A percentile compares a stretch with the other conserved stretches of the same genome.
phyloP scores from a whole-genome alignment of 495 filamentous ascomycete genomes.

The Aspergillus ostianus region DNA sequence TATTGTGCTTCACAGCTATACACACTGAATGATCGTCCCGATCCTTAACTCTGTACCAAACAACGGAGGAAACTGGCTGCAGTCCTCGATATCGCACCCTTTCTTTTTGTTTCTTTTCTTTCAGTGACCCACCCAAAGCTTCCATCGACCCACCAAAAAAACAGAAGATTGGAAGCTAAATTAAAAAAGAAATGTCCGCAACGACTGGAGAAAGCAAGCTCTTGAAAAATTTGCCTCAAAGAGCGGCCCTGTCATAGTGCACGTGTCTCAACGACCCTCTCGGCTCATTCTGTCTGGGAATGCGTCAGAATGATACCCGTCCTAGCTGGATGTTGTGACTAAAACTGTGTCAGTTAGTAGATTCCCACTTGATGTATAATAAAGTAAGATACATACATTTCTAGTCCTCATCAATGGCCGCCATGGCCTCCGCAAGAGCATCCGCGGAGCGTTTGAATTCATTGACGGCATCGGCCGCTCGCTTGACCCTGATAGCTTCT shows the following conservation, averaged over 20 bases:
- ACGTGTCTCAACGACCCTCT: background rate
- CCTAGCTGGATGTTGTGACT: background rate
- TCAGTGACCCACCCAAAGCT: background rate
- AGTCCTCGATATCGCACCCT: background rate
- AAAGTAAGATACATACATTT: conserved; percentile 1
- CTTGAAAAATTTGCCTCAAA: background rate
- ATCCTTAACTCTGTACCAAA: background rate
- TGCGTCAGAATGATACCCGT: background rate
- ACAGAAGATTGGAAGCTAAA: background rate
- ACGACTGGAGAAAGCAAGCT: background rate
- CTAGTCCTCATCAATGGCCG: conserved; percentile 30
- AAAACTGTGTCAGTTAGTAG: background rate
- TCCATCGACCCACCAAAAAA: background rate
- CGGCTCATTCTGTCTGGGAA: background rate
- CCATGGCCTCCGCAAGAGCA: conserved; percentile 41
- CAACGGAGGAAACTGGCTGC: background rate
- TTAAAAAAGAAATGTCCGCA: background rate
- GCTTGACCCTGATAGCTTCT: conserved; percentile 43
- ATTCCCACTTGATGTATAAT: background rate
- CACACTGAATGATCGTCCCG: background rate
- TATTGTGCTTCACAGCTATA: background rate
- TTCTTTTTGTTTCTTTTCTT: background rate
- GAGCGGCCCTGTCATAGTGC: background rate
- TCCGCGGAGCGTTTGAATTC: conserved; percentile 39
- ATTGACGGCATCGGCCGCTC: conserved; percentile 40